Conservation (phyloP, 495 filamentous ascomycete genomes). For the Xanthoparmelia taractica region DNA sequence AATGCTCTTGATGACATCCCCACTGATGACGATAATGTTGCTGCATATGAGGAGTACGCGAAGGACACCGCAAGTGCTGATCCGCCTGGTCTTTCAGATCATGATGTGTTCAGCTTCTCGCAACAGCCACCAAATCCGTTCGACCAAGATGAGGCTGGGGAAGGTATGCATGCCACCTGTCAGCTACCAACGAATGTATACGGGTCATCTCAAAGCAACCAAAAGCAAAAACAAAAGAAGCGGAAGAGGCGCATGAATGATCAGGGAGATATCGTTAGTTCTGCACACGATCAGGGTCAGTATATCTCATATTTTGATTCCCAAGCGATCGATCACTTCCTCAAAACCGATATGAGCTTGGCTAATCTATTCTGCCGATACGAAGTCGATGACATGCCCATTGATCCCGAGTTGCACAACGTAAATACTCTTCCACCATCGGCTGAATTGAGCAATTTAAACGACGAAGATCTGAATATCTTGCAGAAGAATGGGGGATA, state of each 20-base stretch:
- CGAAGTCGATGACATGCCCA: slow-evolving; percentile 16
- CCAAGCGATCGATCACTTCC: slow-evolving; percentile 8
- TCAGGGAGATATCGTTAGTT: neutral
- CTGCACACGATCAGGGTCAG: slow-evolving; percentile 10
- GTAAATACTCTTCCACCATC: slow-evolving; percentile 10
- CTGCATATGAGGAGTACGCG: slow-evolving; percentile 15
- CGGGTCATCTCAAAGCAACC: neutral
- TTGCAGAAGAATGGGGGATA: neutral
- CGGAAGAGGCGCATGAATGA: neutral
- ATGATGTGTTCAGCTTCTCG: slow-evolving; percentile 12
- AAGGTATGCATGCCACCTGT: slow-evolving; percentile 8
- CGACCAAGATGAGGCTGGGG: neutral
- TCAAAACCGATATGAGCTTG: neutral
- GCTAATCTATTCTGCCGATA: slow-evolving; percentile 10
- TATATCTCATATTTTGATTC: slow-evolving; percentile 12
- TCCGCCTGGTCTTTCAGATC: neutral
- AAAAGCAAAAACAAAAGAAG: slow-evolving; percentile 15
- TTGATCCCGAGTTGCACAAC: slow-evolving; percentile 17
- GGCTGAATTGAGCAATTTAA: slow-evolving; percentile 6
- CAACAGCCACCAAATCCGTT: slow-evolving; percentile 4
- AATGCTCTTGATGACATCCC: slow-evolving; percentile 24
- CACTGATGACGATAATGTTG: slow-evolving; percentile 23
- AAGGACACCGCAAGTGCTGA: slow-evolving; percentile 13
- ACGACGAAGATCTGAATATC: neutral
- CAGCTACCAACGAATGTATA: slow-evolving; percentile 3